A percentile compares a stretch with the other conserved stretches of the same genome.
Conservation (phyloP, 78 protist genomes). For the Neovahlkampfia damariscottae region DNA sequence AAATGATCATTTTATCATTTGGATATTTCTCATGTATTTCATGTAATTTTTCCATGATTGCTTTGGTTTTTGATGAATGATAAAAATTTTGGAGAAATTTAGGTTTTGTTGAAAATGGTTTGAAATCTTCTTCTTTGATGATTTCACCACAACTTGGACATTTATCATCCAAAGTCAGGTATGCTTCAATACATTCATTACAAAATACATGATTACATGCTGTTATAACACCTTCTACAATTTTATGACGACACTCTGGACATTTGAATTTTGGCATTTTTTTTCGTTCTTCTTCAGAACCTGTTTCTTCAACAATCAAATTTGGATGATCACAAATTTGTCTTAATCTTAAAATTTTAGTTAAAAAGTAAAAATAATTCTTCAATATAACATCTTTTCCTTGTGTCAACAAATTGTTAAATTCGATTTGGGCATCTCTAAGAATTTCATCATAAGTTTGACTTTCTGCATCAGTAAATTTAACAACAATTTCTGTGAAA, state of each 20-base stretch:
- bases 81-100: no score
- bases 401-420: slow-evolving; percentile 35
- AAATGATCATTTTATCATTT: slow-evolving; percentile 11
- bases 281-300: no score
- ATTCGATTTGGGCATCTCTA: slow-evolving; percentile 7
- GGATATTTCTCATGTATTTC: background rate
- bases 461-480: slow-evolving; percentile 5
- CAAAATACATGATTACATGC: no score
- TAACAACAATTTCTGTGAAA: background rate
- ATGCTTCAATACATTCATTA: no score
- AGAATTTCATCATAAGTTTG: slow-evolving; percentile 34
- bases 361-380: slow-evolving; percentile 47
- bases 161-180: no score
- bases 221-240: no score
- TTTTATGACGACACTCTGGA: no score
- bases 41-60: background rate
- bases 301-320: no score
- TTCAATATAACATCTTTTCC: slow-evolving; percentile 33
- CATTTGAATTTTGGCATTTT: no score
- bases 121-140: no score
- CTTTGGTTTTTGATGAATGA: background rate
- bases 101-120: no score
- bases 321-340: slow-evolving; percentile 43
- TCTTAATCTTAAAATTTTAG: slow-evolving; percentile 27
- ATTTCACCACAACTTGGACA: no score